These are phyloP conservation scores for Stylonectria norvegica DNA, from an alignment of 2,329 filamentous ascomycete species.

Conservation along the genomic window DNA sequence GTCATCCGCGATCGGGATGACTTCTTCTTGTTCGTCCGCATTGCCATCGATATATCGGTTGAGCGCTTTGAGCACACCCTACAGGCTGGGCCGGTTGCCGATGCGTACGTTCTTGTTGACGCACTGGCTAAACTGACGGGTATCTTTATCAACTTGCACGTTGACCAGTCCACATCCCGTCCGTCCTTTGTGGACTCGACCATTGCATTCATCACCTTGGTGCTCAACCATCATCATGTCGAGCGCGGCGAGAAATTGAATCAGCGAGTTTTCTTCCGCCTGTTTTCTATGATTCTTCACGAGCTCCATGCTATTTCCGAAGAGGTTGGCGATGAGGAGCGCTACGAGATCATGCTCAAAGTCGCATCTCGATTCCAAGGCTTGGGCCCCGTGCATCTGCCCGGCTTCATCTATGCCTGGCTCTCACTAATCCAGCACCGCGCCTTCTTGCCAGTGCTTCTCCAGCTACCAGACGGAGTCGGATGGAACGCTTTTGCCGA, in stretches of 20 bases:
- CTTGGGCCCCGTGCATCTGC: constrained; percentile 72
- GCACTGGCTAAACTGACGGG: constrained; percentile 78
- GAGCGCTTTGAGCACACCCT: constrained; percentile 71
- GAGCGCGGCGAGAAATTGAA: constrained; percentile 79
- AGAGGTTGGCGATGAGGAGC: constrained; percentile 58
- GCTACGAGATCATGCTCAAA: constrained; percentile 65
- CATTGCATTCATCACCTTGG: constrained; percentile 71
- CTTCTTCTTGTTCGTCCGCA: constrained; percentile 73
- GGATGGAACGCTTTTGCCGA: constrained; percentile 77
- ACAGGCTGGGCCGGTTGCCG: constrained; percentile 56
- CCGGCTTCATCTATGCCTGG: constrained; percentile 85
- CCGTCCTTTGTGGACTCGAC: constrained; percentile 73
- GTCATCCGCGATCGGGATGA: constrained; percentile 73
- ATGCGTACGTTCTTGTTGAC: constrained; percentile 65
- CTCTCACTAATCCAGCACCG: constrained; percentile 78
- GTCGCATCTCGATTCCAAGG: constrained; percentile 69
- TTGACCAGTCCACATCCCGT: constrained; percentile 61
- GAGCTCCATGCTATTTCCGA: constrained; percentile 62
- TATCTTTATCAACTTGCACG: constrained; percentile 69
- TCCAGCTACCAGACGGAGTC: constrained; percentile 62
- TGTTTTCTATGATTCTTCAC: constrained; percentile 80
- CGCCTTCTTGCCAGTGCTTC: constrained; percentile 74
- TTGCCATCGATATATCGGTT: constrained; percentile 76
- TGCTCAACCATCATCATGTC: constrained; percentile 81
- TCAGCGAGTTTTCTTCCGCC: constrained; percentile 84